phyloP scores from a whole-genome alignment of 441 rosid species.

The Pelargonium citronellum region DNA sequence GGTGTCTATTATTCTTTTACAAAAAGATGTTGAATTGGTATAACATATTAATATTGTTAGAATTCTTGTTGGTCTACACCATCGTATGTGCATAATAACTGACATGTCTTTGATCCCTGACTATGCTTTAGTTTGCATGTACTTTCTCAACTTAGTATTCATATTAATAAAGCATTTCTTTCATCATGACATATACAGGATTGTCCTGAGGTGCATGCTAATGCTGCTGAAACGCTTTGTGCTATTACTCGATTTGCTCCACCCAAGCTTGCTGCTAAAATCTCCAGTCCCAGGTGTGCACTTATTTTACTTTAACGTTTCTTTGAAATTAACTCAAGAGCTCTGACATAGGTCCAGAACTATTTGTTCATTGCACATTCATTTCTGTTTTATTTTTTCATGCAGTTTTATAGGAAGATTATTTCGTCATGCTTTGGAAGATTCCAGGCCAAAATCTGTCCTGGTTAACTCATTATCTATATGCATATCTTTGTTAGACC shows the following conservation, averaged over 20 bases:
- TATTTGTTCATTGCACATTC: constrained; percentile 8
- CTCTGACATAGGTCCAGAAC: constrained; percentile 2
- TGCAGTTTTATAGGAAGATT: constrained; percentile 72
- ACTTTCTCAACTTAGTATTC: not conserved
- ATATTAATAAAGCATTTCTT: constrained; percentile 7
- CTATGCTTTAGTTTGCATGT: not conserved
- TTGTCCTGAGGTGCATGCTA: constrained; percentile 87
- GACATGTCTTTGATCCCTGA: constrained; percentile 3
- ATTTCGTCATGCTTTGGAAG: constrained; percentile 78
- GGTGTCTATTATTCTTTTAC: not conserved
- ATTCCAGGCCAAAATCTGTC: constrained; percentile 80
- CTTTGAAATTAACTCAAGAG: not conserved
- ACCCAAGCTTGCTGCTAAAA: constrained; percentile 70
- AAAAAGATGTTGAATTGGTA: not conserved
- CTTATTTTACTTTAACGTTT: constrained; percentile 14
- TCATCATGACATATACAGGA: constrained; percentile 40
- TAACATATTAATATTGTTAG: not conserved
- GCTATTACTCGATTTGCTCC: constrained; percentile 81
- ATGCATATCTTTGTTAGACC: constrained; percentile 88
- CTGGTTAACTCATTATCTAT: constrained; percentile 80
- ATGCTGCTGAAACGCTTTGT: constrained; percentile 86
- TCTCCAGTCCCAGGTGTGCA: constrained; percentile 66
- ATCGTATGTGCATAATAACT: not conserved
- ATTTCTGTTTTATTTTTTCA: constrained; percentile 12
- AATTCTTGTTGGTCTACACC: not conserved